Base-by-base conservation (phyloP, 805 yeast genomes). In the Yarrowia sp. region DNA sequence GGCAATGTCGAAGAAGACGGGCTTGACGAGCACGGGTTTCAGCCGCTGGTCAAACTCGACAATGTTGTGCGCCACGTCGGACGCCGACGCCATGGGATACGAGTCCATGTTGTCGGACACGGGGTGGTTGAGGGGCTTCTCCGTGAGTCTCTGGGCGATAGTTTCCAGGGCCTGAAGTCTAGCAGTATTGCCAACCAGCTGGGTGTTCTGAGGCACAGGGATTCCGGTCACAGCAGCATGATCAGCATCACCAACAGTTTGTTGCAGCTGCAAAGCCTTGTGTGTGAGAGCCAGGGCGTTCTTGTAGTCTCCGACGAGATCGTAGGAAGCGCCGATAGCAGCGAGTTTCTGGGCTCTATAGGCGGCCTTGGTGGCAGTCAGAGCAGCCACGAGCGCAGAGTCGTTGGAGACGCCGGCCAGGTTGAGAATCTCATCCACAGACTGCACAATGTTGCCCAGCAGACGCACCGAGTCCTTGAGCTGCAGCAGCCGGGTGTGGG, bases 381-480 rank as follows among this genome's bases (percentile, higher is more conserved):
- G 80, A 9, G 89, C 85, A 8, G 79, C 78, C 71, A 80, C 76
- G 68, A 94, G 82, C 26, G 84, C 87, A 67, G 90, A 95, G 75
- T 92, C 97, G 67, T 91, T 90, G 75, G 89, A 87, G 19, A 94
- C 97, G 82, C 98, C 98, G 0, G 98, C 97, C 65, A 95, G 82
- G 70, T 92, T 97, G 74, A 84, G 82, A 56, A 92, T 78, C 72
- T 88, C 89, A 3, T 78, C 78, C 43, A 89, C 76, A 16, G 89
- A 86, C 58, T 82, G 79, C 12, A 83, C 76, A 46, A 91, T 82
- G 9, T 83, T 80, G 26, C 83, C 85, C 70, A 82, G 82, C 32
- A 89, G 76, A 69, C 88, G 82, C 49, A 83, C 74, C 7, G 79
- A 75, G 71, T 87, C 88, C 69, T 72, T 71, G 50, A 45, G 56